Conservation (phyloP, 1,284 basidiomycete genomes). For the Ceratobasidium sp. region DNA sequence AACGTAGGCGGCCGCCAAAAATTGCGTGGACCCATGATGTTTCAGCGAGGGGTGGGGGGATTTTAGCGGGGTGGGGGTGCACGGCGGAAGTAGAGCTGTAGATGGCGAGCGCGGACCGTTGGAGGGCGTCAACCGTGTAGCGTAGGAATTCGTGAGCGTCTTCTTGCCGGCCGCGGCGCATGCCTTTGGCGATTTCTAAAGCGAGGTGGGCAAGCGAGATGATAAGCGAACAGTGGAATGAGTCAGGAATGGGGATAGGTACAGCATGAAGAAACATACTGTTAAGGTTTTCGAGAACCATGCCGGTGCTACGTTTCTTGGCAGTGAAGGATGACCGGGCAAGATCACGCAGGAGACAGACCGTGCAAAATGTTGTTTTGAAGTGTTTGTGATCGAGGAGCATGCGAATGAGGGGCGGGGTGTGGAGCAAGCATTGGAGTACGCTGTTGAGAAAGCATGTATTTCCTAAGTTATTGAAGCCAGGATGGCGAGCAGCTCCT, state of each 20-base stretch:
- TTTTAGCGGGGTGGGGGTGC: constrained; percentile 65
- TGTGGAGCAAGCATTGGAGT: constrained; percentile 93
- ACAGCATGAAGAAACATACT: constrained; percentile 60
- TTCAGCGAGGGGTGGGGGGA: constrained; percentile 82
- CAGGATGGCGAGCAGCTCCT: constrained; percentile 53
- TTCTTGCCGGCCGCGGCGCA: constrained; percentile 93
- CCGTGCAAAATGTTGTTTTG: constrained; percentile 78
- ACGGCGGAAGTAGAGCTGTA: constrained; percentile 56
- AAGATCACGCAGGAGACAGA: constrained; percentile 71
- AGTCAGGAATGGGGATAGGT: constrained; percentile 1
- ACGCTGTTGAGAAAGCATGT: constrained; percentile 98
- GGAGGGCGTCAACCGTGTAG: constrained; percentile 91
- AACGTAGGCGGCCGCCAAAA: constrained; percentile 93
- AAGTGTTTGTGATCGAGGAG: constrained; percentile 67
- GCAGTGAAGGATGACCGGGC: constrained; percentile 62
- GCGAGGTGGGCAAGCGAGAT: constrained; percentile 7
- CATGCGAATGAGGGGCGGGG: constrained; percentile 84
- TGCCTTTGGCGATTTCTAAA: constrained; percentile 90
- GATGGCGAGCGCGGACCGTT: constrained; percentile 83
- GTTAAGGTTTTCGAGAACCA: constrained; percentile 75
- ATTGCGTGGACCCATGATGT: constrained; percentile 95
- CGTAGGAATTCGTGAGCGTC: constrained; percentile 98
- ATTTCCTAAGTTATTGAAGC: constrained; percentile 92
- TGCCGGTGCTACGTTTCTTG: constrained; percentile 55
- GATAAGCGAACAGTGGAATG: constrained; percentile 10